Percentiles rank a stretch among this genome's conserved stretches.
These are phyloP conservation scores for Mycena venus DNA, from an alignment of 768 basidiomycete genomes.

Conservation along the genomic window DNA sequence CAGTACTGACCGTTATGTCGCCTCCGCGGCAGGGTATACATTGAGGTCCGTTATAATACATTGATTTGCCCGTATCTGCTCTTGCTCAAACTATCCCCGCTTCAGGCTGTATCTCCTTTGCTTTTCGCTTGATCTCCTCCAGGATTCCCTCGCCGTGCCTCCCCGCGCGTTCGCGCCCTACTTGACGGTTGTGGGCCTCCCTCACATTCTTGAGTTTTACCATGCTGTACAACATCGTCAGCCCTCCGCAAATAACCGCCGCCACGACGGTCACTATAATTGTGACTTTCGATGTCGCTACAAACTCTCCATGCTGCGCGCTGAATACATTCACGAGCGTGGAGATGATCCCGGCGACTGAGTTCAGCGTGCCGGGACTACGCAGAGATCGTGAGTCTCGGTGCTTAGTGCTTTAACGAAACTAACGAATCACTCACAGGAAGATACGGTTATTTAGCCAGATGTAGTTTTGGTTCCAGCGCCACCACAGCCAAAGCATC, in stretches of 20 bases:
- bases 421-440: slow-evolving; percentile 51
- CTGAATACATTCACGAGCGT: slow-evolving; percentile 50
- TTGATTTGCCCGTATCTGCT: neutral
- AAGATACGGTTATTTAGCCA: slow-evolving; percentile 72
- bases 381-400: neutral
- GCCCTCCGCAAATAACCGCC: slow-evolving; percentile 42
- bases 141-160: slow-evolving; percentile 45
- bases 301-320: slow-evolving; percentile 44
- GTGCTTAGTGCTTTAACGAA: neutral
- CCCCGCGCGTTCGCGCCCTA: slow-evolving; percentile 49
- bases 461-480: slow-evolving; percentile 70
- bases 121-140: slow-evolving; percentile 34
- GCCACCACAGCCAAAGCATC: slow-evolving; percentile 73
- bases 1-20: neutral
- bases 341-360: slow-evolving; percentile 50
- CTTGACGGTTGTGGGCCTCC: slow-evolving; percentile 45
- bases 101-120: slow-evolving; percentile 32
- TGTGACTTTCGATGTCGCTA: slow-evolving; percentile 40
- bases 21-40: neutral
- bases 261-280: slow-evolving; percentile 46
- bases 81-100: slow-evolving; percentile 26
- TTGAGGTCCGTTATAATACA: neutral
- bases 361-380: slow-evolving; percentile 54
- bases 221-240: slow-evolving; percentile 44
- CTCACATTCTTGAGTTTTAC: slow-evolving; percentile 45